Percentiles rank a stretch among this genome's conserved stretches.
phyloP scores from a whole-genome alignment of 1,139 yeast species.

The Debaryomycetaceae sp. region DNA sequence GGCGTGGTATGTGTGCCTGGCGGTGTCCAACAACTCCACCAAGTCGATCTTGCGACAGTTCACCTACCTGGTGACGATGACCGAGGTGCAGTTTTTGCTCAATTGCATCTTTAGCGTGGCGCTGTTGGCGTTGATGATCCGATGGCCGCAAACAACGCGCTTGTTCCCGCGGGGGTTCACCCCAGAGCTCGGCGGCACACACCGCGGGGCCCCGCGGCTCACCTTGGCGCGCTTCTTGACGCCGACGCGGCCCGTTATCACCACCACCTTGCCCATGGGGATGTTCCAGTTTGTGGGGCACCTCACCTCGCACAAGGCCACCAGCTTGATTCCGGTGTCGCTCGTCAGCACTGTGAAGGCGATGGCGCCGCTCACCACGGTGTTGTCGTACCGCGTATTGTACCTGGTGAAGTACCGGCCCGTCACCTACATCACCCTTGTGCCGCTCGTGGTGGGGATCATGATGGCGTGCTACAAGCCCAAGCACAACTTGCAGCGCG shows the following conservation, averaged over 20 bases:
- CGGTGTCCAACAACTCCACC: conserved; percentile 75
- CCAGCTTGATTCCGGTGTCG: conserved; percentile 83
- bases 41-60: conserved; percentile 67
- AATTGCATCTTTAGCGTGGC: conserved; percentile 53
- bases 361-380: conserved; percentile 82
- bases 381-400: conserved; percentile 64
- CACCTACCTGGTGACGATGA: conserved; percentile 76
- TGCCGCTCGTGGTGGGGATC: conserved; percentile 78
- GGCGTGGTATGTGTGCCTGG: conserved; percentile 78
- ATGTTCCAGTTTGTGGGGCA: conserved; percentile 88
- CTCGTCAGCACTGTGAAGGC: conserved; percentile 91
- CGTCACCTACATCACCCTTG: conserved; percentile 71
- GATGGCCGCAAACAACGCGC: conserved; percentile 17
- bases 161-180: conserved; percentile 56
- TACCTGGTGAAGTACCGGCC: conserved; percentile 53
- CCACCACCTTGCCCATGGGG: conserved; percentile 88
- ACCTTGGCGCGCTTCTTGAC: conserved; percentile 32
- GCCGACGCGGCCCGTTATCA: conserved; percentile 52
- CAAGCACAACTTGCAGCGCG: conserved; percentile 14
- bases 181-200: too few relatives aligned
- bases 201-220: conserved; percentile 46
- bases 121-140: conserved; percentile 20
- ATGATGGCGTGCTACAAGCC: conserved; percentile 72
- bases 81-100: conserved; percentile 77
- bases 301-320: conserved; percentile 83